A percentile compares a stretch with the other conserved stretches of the same genome.
Evolutionary conservation across 1,139 yeast species (phyloP).

Genomic region (Hyphopichia burtonii): DNA sequence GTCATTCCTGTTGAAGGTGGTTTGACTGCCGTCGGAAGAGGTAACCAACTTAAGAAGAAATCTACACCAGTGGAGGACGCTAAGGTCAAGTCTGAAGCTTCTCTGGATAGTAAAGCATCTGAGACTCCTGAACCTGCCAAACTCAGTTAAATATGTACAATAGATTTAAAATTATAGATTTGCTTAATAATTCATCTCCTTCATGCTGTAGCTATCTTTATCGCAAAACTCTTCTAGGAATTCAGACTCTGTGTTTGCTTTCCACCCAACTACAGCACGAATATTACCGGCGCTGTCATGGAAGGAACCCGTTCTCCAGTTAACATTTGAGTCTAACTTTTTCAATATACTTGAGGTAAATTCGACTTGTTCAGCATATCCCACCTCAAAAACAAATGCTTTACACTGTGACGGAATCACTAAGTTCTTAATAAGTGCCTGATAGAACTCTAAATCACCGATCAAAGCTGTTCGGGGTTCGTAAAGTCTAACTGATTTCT

Average conservation of each 20-base stretch:
- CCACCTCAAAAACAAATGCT: constrained; percentile 45
- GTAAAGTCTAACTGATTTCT: constrained; percentile 60
- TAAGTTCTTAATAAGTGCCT: constrained; percentile 48
- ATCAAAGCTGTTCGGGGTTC: constrained; percentile 80
- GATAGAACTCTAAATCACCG: constrained; percentile 74
- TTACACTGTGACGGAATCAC: constrained; percentile 34
- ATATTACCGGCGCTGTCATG: constrained; percentile 30
- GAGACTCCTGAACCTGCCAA: not conserved
- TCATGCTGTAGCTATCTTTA: not conserved
- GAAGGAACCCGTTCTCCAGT: constrained; percentile 28
- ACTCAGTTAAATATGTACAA: not conserved
- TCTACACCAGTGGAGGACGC: not conserved
- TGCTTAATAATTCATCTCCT: not conserved
- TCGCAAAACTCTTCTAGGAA: not conserved
- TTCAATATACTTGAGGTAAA: constrained; percentile 16
- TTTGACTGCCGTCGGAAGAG: constrained; percentile 57
- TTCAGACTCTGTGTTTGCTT: not conserved
- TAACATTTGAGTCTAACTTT: constrained; percentile 2
- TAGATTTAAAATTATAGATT: not conserved
- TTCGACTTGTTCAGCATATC: constrained; percentile 35
- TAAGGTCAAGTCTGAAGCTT: not conserved
- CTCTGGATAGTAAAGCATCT: not conserved
- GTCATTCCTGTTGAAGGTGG: constrained; percentile 69
- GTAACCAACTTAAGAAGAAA: constrained; percentile 14
- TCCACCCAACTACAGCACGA: constrained; percentile 44